Evolutionary conservation across 2,329 filamentous ascomycete species (phyloP).

Genomic region (Talaromyces sp.): DNA sequence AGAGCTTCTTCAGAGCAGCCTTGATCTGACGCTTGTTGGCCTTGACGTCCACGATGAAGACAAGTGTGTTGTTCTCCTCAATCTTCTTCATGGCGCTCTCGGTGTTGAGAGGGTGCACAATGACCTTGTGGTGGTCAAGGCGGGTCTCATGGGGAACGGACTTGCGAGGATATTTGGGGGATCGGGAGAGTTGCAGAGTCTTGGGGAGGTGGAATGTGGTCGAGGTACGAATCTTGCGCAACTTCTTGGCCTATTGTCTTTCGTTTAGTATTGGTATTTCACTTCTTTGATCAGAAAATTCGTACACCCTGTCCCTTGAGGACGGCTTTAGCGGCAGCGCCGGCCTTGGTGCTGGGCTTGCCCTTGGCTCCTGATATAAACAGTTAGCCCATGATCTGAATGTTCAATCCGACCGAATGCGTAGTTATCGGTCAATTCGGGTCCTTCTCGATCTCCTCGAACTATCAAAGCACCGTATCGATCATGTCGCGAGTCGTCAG

Average conservation of each 20-base stretch:
- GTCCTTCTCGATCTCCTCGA: slow-evolving; percentile 2
- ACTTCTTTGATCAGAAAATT: neutral
- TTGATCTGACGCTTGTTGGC: slow-evolving; percentile 99
- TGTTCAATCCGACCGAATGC: neutral
- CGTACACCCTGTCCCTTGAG: slow-evolving; percentile 96
- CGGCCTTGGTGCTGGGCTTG: slow-evolving; percentile 65
- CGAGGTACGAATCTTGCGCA: slow-evolving; percentile 84
- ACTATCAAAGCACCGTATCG: slow-evolving; percentile 11
- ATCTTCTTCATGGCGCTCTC: slow-evolving; percentile 99
- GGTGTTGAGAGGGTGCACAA: slow-evolving; percentile 98
- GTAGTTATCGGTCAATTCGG: slow-evolving; percentile 1
- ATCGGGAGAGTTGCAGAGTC: slow-evolving; percentile 85
- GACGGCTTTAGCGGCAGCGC: slow-evolving; percentile 89
- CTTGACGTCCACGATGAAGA: slow-evolving; percentile 96
- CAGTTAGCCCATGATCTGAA: slow-evolving; percentile 9
- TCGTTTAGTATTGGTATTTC: slow-evolving; percentile 20
- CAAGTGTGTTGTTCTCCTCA: slow-evolving; percentile 99
- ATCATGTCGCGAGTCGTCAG: neutral
- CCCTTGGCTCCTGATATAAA: slow-evolving; percentile 23
- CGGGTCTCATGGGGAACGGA: slow-evolving; percentile 83
- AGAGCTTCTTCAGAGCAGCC: slow-evolving; percentile 95
- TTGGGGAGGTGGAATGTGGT: slow-evolving; percentile 98
- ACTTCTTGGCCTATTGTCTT: slow-evolving; percentile 73
- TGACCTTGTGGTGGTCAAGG: slow-evolving; percentile 96
- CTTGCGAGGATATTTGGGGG: slow-evolving; percentile 96